A percentile compares a stretch with the other conserved stretches of the same genome.
Conservation (phyloP, 2,329 filamentous ascomycete species). For the Epicoccum nigrum region DNA sequence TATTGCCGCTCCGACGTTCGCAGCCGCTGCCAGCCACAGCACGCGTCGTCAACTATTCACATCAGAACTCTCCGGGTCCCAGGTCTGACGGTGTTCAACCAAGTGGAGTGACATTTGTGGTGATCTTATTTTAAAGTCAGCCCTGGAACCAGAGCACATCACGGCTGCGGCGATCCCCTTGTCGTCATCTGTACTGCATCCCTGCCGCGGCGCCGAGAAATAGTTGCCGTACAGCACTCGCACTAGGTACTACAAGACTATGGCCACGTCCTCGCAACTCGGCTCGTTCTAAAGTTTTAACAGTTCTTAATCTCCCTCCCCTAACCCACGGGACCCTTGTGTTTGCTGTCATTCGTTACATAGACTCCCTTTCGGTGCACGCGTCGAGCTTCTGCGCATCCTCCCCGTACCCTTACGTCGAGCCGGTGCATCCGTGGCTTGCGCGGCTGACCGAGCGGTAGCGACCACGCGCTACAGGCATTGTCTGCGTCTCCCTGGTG, state of each 20-base stretch:
- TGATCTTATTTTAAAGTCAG: neutral
- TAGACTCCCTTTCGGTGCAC: conserved; percentile 7
- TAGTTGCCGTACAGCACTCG: conserved; percentile 10
- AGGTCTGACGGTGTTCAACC: conserved; percentile 1
- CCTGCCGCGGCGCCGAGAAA: conserved; percentile 16
- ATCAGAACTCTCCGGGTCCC: neutral
- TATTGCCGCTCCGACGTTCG: conserved; percentile 14
- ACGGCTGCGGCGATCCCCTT: conserved; percentile 17
- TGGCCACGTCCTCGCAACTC: conserved; percentile 9
- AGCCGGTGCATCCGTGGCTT: conserved; percentile 41
- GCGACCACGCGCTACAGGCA: conserved; percentile 26
- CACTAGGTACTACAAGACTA: conserved; percentile 12
- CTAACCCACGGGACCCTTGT: conserved; percentile 17
- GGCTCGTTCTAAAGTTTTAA: conserved; percentile 3
- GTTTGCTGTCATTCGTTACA: conserved; percentile 34
- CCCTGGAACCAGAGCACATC: conserved; percentile 5
- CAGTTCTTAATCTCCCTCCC: conserved; percentile 9
- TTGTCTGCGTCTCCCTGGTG: conserved; percentile 13
- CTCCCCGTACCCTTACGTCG: conserved; percentile 20
- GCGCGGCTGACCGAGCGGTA: conserved; percentile 29
- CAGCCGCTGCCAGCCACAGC: conserved; percentile 17
- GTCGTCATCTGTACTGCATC: conserved; percentile 18
- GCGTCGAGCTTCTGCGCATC: conserved; percentile 4
- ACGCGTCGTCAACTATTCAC: conserved; percentile 5
- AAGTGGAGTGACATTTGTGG: conserved; percentile 2